Evolutionary conservation across 306 rosid genomes (phyloP).

Genomic region (Malus sieversii): DNA sequence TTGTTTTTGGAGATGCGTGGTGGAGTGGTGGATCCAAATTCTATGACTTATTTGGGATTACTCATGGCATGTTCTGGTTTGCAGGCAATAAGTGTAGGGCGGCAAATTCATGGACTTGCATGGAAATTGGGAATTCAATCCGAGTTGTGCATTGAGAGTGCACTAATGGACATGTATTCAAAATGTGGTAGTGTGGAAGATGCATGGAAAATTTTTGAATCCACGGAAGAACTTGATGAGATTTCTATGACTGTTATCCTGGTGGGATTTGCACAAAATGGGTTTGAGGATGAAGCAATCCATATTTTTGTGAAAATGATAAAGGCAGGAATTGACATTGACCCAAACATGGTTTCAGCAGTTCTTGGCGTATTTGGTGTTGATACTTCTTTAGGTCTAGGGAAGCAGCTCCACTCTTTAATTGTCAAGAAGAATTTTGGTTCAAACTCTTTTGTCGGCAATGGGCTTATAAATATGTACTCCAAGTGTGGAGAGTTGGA

Average conservation of each 20-base stretch:
- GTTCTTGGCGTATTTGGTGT: slow-evolving; percentile 76
- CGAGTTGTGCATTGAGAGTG: slow-evolving; percentile 67
- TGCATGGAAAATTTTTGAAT: slow-evolving; percentile 67
- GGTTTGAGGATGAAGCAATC: slow-evolving; percentile 78
- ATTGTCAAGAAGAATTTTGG: slow-evolving; percentile 50
- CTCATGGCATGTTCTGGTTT: slow-evolving; percentile 80
- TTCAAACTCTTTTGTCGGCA: slow-evolving; percentile 54
- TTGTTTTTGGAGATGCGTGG: slow-evolving; percentile 46
- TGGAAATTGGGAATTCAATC: slow-evolving; percentile 76
- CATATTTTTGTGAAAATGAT: slow-evolving; percentile 62
- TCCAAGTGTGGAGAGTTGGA: slow-evolving; percentile 74
- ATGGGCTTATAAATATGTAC: slow-evolving; percentile 91
- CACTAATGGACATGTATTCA: slow-evolving; percentile 85
- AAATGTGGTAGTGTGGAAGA: slow-evolving; percentile 66
- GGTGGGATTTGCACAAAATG: slow-evolving; percentile 78
- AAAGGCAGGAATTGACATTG: slow-evolving; percentile 53
- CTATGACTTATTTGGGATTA: slow-evolving; percentile 67
- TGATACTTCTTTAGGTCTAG: slow-evolving; percentile 65
- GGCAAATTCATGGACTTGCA: slow-evolving; percentile 68
- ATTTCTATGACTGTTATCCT: slow-evolving; percentile 83
- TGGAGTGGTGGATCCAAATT: slow-evolving; percentile 57
- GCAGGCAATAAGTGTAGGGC: slow-evolving; percentile 59
- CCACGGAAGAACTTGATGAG: slow-evolving; percentile 63
- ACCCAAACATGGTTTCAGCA: slow-evolving; percentile 64
- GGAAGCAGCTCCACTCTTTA: slow-evolving; percentile 66